These are phyloP conservation scores for Chrysochromulina parva DNA, from an alignment of 78 protist genomes.

Conservation along the genomic window DNA sequence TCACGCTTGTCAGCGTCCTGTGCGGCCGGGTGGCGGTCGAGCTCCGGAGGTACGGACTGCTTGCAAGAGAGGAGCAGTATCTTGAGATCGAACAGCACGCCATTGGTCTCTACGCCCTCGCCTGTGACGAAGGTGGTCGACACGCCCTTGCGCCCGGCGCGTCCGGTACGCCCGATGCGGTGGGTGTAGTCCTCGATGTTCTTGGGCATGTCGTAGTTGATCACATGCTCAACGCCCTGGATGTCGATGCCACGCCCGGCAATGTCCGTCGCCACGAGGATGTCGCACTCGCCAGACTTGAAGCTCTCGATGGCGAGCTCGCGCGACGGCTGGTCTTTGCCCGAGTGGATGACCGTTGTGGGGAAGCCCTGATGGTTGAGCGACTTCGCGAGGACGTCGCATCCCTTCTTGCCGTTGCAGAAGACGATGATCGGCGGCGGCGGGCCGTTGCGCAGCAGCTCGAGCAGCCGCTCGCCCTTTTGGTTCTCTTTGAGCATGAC, in stretches of 20 bases:
- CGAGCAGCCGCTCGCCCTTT: constrained; percentile 53
- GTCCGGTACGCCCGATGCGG: constrained; percentile 93
- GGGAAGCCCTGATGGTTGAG: constrained; percentile 6
- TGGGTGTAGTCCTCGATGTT: constrained; percentile 73
- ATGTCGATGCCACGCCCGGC: constrained; percentile 77
- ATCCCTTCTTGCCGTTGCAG: not conserved
- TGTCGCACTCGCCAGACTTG: not conserved
- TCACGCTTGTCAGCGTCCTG: not conserved
- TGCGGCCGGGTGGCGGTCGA: not conserved
- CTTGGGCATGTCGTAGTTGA: constrained; percentile 83
- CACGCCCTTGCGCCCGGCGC: constrained; percentile 77
- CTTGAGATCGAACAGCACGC: constrained; percentile 14
- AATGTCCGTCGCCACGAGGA: constrained; percentile 70
- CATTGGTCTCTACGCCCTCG: constrained; percentile 28
- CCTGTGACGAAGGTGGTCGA: constrained; percentile 78
- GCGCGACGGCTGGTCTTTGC: constrained; percentile 21
- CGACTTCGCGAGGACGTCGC: not conserved
- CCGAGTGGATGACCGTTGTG: constrained; percentile 15
- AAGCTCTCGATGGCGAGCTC: constrained; percentile 15
- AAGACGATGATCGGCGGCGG: constrained; percentile 32
- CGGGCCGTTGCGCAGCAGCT: constrained; percentile 59
- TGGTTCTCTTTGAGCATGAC: constrained; percentile 32
- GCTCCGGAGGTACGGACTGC: not conserved
- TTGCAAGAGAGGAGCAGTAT: not conserved
- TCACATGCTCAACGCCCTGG: constrained; percentile 68